These are phyloP conservation scores for Puccinia horiana DNA, from an alignment of 1,284 basidiomycete species.

Conservation along the genomic window DNA sequence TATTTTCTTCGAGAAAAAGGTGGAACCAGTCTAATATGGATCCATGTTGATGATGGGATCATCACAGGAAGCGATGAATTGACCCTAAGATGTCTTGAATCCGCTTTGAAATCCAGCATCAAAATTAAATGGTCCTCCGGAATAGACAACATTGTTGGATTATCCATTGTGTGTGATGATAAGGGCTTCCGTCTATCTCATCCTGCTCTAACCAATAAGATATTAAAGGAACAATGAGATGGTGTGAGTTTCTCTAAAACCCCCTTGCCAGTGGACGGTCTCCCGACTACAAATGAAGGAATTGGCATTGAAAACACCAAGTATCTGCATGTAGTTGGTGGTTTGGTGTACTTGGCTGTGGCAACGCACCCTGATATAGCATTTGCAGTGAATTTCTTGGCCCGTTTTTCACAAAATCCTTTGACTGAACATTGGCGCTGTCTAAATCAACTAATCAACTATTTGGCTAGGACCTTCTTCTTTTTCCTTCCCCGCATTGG, in stretches of 20 bases:
- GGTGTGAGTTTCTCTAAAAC: not conserved
- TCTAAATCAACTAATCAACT: slow-evolving; percentile 1
- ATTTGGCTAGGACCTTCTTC: not conserved
- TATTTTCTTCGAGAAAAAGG: not conserved
- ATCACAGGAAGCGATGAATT: not conserved
- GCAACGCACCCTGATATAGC: not conserved
- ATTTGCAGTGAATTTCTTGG: slow-evolving; percentile 17
- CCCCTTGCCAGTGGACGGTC: not conserved
- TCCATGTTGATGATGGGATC: slow-evolving; percentile 32
- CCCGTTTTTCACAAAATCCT: not conserved
- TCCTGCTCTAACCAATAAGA: not conserved
- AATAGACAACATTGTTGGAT: not conserved
- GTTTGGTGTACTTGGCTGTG: not conserved
- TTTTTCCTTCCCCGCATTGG: not conserved
- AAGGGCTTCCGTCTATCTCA: not conserved
- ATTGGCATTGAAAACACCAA: not conserved
- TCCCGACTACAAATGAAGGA: not conserved
- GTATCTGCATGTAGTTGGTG: not conserved
- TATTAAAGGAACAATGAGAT: not conserved
- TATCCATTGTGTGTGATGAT: not conserved
- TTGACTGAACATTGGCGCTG: not conserved
- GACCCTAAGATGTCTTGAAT: not conserved
- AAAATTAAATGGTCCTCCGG: slow-evolving; percentile 14
- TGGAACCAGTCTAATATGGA: not conserved
- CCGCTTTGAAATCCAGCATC: not conserved